Evolutionary conservation across 805 yeast genomes (phyloP).

Genomic region (Candida nemodendra): DNA sequence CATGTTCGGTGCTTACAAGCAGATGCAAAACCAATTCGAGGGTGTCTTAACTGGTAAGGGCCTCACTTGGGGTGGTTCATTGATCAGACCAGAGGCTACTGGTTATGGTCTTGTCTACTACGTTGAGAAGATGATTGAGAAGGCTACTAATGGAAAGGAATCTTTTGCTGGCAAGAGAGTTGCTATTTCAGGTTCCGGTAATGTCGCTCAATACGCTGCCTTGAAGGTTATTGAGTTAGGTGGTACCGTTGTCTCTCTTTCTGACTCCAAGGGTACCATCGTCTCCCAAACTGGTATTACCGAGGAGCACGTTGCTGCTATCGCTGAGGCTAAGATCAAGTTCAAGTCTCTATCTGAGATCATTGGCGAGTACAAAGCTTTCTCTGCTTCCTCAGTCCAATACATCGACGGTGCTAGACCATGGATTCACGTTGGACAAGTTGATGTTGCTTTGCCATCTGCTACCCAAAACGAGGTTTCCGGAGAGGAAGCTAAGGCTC

Average conservation of each 20-base stretch:
- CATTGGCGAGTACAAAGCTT: constrained; percentile 53
- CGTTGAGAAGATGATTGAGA: constrained; percentile 96
- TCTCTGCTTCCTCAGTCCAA: constrained; percentile 60
- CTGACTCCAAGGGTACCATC: constrained; percentile 93
- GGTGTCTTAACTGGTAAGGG: constrained; percentile 99
- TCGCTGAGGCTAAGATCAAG: constrained; percentile 76
- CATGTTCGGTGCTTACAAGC: constrained; percentile 96
- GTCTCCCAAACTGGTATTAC: constrained; percentile 80
- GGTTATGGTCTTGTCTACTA: constrained; percentile 97
- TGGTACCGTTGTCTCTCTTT: constrained; percentile 88
- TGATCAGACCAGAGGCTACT: constrained; percentile 98
- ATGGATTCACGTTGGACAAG: constrained; percentile 88
- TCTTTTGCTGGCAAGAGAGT: constrained; percentile 90
- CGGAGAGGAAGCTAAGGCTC: constrained; percentile 94
- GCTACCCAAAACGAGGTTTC: constrained; percentile 98
- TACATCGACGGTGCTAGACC: constrained; percentile 95
- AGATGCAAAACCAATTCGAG: constrained; percentile 86
- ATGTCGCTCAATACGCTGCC: constrained; percentile 99
- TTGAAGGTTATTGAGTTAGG: constrained; percentile 96
- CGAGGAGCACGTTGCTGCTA: constrained; percentile 70
- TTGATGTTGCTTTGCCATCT: constrained; percentile 95
- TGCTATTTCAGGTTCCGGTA: constrained; percentile 97
- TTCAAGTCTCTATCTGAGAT: constrained; percentile 74
- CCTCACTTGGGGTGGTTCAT: constrained; percentile 97
- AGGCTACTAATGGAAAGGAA: constrained; percentile 87